Evolutionary conservation across 1,284 basidiomycete species (phyloP), one percentile per base, ranked within the genome.

Genomic region (Polyporus tsugae): DNA sequence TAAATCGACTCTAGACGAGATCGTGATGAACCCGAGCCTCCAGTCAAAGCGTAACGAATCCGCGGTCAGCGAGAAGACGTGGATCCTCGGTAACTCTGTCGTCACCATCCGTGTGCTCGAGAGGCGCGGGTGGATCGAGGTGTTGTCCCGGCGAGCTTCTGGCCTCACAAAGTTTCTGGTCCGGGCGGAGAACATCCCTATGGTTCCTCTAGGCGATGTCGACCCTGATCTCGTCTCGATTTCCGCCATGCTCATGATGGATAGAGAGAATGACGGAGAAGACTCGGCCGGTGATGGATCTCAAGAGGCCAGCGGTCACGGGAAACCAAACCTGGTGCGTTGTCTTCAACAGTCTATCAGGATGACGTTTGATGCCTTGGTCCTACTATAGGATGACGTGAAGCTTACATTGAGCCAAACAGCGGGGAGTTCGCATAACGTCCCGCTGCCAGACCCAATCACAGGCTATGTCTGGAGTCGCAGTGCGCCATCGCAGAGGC

Each of bases 121-220:
- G 7, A 87, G 90, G 68, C 84, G 89, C 1, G 96, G 96, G 2
- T 99, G 97, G 97, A 87, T 97, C 33, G 95, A 97, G 76, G 89
- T 99, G 7, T 81, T 92, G 44, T 92, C 94, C 0, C 89, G 96
- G 9, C 87, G 98, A 22, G 92, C 98, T 0, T 98, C 97, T 0
- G 98, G 98, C 5, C 91, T 92, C 68, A 94, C 95, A 4, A 90
- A 88, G 74, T 91, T 99, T 77, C 82, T 98, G n/a, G 95, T 94
- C 78, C 91, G 94, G 75, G 80, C 97, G 41, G 97, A 99, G 78
- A 99, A 99, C 77, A 88, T 95, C 0, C 94, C 95, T 0, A 85
- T 95, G 79, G 89, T 95, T 4, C 90, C 91, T 0, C 85, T 93
- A 1, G 95, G 95, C 0, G 94, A 96, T 75, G 91, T 92, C 4